Percentiles rank a stretch among this genome's conserved stretches.
Conservation (phyloP, 192 early-diverging fungal genomes). For the Physocladia obscura region DNA sequence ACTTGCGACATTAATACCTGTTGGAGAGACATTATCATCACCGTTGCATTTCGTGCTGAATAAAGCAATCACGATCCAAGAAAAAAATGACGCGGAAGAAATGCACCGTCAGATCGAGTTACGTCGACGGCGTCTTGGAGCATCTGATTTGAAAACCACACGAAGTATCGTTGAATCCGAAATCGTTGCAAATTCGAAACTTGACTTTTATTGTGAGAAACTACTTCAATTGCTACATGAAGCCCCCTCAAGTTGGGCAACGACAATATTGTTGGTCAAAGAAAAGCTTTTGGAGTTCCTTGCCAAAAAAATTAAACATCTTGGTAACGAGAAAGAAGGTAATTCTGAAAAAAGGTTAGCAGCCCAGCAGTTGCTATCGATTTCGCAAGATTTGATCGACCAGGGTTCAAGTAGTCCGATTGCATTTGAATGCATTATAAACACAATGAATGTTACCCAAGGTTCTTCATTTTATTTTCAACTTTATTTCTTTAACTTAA, state of each 20-base stretch:
- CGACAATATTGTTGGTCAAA: background rate
- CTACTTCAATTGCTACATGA: background rate
- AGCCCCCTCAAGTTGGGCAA: background rate
- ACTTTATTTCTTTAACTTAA: too few relatives aligned
- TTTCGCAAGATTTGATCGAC: too few relatives aligned
- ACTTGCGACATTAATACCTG: background rate
- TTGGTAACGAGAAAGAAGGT: background rate
- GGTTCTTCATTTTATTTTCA: too few relatives aligned
- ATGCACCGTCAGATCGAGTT: slow-evolving; percentile 62
- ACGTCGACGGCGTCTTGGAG: slow-evolving; percentile 67
- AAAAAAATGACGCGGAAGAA: slow-evolving; percentile 43
- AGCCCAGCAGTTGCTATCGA: too few relatives aligned
- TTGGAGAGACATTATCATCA: background rate
- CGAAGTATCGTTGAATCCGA: slow-evolving; percentile 65
- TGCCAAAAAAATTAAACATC: slow-evolving; percentile 15
- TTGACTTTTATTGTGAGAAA: background rate
- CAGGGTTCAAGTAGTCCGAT: too few relatives aligned
- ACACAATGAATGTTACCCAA: too few relatives aligned
- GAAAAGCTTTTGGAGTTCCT: slow-evolving; percentile 2
- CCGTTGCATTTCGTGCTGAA: background rate
- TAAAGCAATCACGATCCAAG: slow-evolving; percentile 41
- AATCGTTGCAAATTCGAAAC: slow-evolving; percentile 38
- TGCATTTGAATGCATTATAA: too few relatives aligned
- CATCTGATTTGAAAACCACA: slow-evolving; percentile 61
- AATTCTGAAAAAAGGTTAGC: too few relatives aligned